phyloP scores from a whole-genome alignment of 1,284 basidiomycete genomes.

The Xerocomus tenax region DNA sequence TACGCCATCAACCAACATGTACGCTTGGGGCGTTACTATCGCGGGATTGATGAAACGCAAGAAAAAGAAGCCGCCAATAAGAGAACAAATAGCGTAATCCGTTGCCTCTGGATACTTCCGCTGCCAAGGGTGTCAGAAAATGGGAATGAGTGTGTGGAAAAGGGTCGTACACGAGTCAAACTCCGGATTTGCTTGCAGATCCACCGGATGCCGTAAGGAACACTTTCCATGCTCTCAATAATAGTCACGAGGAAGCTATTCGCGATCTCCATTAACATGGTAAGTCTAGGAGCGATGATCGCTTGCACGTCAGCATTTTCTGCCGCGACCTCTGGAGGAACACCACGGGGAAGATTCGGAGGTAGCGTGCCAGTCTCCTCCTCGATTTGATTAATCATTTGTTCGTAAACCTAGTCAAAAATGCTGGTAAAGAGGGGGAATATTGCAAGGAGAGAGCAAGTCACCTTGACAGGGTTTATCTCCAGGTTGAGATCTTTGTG shows the following conservation, averaged over 20 bases:
- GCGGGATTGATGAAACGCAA: constrained; percentile 99
- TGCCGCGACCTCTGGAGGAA: constrained; percentile 87
- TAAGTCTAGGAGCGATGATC: constrained; percentile 90
- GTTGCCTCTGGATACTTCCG: constrained; percentile 97
- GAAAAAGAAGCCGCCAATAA: constrained; percentile 99
- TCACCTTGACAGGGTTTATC: constrained; percentile 94
- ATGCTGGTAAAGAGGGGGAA: not conserved
- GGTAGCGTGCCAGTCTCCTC: constrained; percentile 91
- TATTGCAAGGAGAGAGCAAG: constrained; percentile 7
- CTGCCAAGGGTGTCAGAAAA: constrained; percentile 36
- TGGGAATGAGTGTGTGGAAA: constrained; percentile 4
- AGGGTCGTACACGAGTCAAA: constrained; percentile 70
- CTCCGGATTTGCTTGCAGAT: constrained; percentile 99
- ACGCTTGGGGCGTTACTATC: constrained; percentile 98
- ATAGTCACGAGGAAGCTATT: constrained; percentile 97
- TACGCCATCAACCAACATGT: constrained; percentile 96
- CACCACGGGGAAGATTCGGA: constrained; percentile 82
- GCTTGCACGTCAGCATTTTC: constrained; percentile 93
- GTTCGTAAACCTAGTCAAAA: constrained; percentile 77
- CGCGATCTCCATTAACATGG: constrained; percentile 98
- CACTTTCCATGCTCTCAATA: constrained; percentile 93
- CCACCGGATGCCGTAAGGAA: constrained; percentile 98
- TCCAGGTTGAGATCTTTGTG: constrained; percentile 98
- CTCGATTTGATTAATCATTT: constrained; percentile 97
- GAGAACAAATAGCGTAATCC: constrained; percentile 94